Base-by-base conservation (phyloP, 257 asterid species). In the Solanum chilense region DNA sequence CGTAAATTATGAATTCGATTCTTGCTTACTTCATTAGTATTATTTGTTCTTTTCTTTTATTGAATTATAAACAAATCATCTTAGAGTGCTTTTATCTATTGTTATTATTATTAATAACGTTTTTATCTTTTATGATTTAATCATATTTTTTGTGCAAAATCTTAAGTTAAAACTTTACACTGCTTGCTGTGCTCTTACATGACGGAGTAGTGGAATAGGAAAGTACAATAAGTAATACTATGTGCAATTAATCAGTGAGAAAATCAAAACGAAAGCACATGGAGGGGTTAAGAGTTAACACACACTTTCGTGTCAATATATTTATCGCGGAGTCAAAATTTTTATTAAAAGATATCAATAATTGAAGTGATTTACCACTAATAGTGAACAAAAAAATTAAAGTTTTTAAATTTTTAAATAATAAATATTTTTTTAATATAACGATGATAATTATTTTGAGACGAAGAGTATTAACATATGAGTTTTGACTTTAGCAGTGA, bases 321-420 rank as follows among this genome's bases (percentile, higher is more conserved):
- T 4, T 64, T n/a, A 1, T 62, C 16, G 3, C 5, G 20, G 8
- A 47, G 3, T 47, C 1, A 5, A 1, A 0, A 14, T 47, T 14
- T 14, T 47, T 0, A 47, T 47, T 5, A 47, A 47, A 6, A 0
- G 0, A 0, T 47, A 2, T 47, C 20, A 47, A 47, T 5, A 47
- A 47, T 47, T 47, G 14, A 47, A 20, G 3, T 29, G 23, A n/a
- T n/a, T 25, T 64, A 64, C 5, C 16, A n/a, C 16, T 21, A n/a
- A 64, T 10, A 6, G 16, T 5, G 27, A 64, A 62, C 5, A 62
- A 64, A 25, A 64, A n/a, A 11, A 15, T 5, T 1, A 49, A 5
- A 5, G 7, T 13, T 68, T 68, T 68, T 3, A 27, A 27, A 1
- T 68, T 27, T 27, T 13, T 66, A 12, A 25, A n/a, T 5, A 37